Evolutionary conservation across 208 protist genomes (phyloP).

Genomic region (Wallacemonas sp.): DNA sequence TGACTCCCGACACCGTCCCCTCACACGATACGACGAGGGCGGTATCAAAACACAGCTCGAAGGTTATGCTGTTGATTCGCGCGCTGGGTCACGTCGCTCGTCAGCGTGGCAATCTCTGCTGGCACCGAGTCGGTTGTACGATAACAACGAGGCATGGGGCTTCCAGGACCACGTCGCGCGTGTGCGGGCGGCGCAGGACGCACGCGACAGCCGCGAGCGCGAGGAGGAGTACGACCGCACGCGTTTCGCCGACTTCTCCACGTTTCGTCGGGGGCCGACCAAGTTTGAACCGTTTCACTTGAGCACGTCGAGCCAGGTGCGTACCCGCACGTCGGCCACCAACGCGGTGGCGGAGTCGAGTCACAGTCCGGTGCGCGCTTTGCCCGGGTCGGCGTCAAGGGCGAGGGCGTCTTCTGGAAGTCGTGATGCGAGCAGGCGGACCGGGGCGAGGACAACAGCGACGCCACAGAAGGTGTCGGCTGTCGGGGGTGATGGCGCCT

Average conservation of each 20-base stretch:
- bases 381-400: no score
- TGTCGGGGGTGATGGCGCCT: conserved; percentile 30
- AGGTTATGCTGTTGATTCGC: not conserved
- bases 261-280: conserved; percentile 38
- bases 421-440: no score
- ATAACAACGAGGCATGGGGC: conserved; percentile 27
- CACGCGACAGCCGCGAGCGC: conserved; percentile 20
- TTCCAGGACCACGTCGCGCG: conserved; percentile 48
- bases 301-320: conserved; percentile 5
- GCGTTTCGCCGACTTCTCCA: conserved; percentile 35
- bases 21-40: not conserved
- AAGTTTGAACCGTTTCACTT: conserved; percentile 50
- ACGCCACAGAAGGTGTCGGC: not conserved
- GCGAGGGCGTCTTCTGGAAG: no score
- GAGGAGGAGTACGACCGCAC: conserved; percentile 41
- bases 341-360: conserved; percentile 7
- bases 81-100: not conserved
- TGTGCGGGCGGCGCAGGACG: conserved; percentile 33
- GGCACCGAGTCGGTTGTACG: conserved; percentile 21
- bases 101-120: conserved; percentile 14
- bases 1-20: no score
- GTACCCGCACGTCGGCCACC: conserved; percentile 4
- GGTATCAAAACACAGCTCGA: not conserved
- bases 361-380: no score
- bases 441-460: conserved; percentile 1